These are phyloP conservation scores for Sinapis alba DNA, from an alignment of 441 rosid species.

Conservation along the genomic window DNA sequence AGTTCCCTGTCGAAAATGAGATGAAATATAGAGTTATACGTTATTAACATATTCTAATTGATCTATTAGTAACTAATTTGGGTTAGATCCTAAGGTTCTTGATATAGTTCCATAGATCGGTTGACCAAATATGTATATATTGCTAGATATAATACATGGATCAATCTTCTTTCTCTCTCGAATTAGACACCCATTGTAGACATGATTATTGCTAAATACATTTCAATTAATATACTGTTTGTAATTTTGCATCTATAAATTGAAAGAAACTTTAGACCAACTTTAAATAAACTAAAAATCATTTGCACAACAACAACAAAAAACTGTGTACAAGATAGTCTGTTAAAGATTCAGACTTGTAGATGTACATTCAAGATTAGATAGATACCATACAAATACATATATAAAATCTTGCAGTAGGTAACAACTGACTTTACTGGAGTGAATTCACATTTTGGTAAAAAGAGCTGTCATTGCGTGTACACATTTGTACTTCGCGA, in stretches of 20 bases:
- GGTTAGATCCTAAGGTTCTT: too few species aligned
- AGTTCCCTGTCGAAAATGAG: too few species aligned
- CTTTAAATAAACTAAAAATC: background rate
- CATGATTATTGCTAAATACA: background rate
- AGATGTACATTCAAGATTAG: constrained; percentile 8
- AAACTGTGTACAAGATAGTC: background rate
- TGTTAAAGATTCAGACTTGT: background rate
- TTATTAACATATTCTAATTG: too few species aligned
- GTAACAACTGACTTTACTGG: constrained; percentile 29
- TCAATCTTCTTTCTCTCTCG: too few species aligned
- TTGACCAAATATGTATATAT: too few species aligned
- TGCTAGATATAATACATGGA: too few species aligned
- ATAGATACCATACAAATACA: background rate
- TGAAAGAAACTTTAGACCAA: background rate
- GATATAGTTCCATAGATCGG: too few species aligned
- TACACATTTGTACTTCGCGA: constrained; percentile 7
- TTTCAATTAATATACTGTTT: background rate
- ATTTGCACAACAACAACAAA: background rate
- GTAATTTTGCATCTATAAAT: background rate
- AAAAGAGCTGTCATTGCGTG: constrained; percentile 33
- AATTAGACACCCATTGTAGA: background rate
- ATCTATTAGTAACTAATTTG: too few species aligned
- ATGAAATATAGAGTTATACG: too few species aligned
- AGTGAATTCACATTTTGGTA: constrained; percentile 26
- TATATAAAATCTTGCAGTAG: constrained; percentile 30